Evolutionary conservation across 495 filamentous ascomycete genomes (phyloP).

Genomic region (Penicillium goetzii): DNA sequence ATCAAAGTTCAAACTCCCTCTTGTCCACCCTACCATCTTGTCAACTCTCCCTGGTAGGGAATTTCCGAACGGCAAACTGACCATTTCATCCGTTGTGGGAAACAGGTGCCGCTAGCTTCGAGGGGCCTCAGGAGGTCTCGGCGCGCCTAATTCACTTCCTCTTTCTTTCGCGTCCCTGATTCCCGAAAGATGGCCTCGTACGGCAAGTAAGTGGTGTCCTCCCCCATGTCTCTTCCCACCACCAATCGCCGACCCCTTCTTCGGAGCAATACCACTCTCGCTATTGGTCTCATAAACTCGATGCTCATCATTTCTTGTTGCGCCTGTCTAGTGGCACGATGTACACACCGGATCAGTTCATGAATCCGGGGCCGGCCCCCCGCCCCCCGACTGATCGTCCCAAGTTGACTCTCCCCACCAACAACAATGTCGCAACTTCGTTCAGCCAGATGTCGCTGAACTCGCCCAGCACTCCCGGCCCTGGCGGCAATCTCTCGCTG

Average conservation of each 20-base stretch:
- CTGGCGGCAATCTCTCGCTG: conserved; percentile 50
- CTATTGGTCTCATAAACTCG: background rate
- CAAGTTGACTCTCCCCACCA: conserved; percentile 67
- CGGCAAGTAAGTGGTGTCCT: conserved; percentile 43
- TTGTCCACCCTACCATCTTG: background rate
- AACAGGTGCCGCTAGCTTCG: conserved; percentile 15
- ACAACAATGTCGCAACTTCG: conserved; percentile 74
- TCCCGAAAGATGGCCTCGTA: conserved; percentile 37
- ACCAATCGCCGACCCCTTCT: background rate
- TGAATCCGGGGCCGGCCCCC: conserved; percentile 95
- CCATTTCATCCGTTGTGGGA: background rate
- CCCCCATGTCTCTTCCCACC: background rate
- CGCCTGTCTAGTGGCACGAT: conserved; percentile 43
- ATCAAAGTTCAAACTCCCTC: background rate
- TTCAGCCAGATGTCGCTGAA: conserved; percentile 74
- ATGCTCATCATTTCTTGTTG: conserved; percentile 1
- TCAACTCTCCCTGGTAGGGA: background rate
- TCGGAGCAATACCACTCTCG: background rate
- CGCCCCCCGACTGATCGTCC: conserved; percentile 84
- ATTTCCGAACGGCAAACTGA: background rate
- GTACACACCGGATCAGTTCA: conserved; percentile 77
- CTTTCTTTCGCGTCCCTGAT: conserved; percentile 18
- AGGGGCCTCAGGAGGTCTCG: conserved; percentile 36
- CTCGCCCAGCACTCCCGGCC: conserved; percentile 63
- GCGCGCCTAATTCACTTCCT: conserved; percentile 27